A percentile compares a stretch with the other conserved stretches of the same genome.
Conservation (phyloP, 768 basidiomycete species). For the Tricholoma sp. region DNA sequence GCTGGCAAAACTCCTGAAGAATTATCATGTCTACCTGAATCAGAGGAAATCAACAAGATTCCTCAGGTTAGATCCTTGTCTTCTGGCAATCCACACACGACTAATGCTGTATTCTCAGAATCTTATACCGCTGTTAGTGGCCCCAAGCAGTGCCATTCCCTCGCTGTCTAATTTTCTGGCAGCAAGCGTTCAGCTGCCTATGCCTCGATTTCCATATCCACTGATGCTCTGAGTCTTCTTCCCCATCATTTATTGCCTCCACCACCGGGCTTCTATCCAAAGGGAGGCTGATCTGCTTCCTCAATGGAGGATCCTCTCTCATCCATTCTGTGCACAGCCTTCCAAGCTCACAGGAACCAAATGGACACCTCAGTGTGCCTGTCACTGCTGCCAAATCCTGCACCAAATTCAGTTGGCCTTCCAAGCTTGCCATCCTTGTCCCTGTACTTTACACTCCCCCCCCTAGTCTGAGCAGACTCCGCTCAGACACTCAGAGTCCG, state of each 20-base stretch:
- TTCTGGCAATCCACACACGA: not conserved
- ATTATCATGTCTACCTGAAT: slow-evolving; percentile 59
- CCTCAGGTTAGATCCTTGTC: slow-evolving; percentile 8
- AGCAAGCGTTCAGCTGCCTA: too few relatives aligned
- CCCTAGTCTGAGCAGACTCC: too few relatives aligned
- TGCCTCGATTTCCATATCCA: too few relatives aligned
- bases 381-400: slow-evolving; percentile 39
- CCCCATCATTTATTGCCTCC: slow-evolving; percentile 33
- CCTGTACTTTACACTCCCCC: too few relatives aligned
- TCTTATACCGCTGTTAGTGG: slow-evolving; percentile 3
- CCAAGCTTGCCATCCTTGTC: slow-evolving; percentile 25
- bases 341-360: slow-evolving; percentile 64
- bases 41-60: slow-evolving; percentile 66
- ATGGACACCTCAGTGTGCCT: slow-evolving; percentile 29
- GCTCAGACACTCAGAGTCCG: too few relatives aligned
- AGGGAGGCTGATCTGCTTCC: slow-evolving; percentile 43
- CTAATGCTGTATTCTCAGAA: not conserved
- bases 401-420: slow-evolving; percentile 14
- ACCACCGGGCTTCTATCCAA: slow-evolving; percentile 65
- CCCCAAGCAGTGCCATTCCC: too few relatives aligned
- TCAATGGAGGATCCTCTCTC: slow-evolving; percentile 74
- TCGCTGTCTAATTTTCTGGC: too few relatives aligned
- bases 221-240: slow-evolving; percentile 20
- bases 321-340: slow-evolving; percentile 72
- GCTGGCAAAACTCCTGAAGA: slow-evolving; percentile 44